A percentile compares a stretch with the other conserved stretches of the same genome.
Conservation (phyloP, 2,329 filamentous ascomycete genomes). For the Penicillium decumbens region DNA sequence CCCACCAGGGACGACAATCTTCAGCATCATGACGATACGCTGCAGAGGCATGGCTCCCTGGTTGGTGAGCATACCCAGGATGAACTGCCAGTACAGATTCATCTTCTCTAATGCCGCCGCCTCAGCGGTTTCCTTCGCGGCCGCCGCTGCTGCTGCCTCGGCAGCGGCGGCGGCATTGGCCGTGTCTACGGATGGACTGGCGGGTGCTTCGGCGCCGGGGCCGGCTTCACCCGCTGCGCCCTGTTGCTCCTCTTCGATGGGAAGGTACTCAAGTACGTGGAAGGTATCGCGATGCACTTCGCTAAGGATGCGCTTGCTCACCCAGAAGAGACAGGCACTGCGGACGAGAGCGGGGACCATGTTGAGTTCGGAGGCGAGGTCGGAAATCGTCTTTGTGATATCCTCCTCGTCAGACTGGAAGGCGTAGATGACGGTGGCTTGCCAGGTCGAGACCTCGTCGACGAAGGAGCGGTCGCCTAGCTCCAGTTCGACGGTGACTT, state of each 20-base stretch:
- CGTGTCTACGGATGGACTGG: constrained; percentile 24
- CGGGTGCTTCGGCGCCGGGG: constrained; percentile 13
- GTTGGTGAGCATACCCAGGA: constrained; percentile 92
- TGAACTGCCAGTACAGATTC: constrained; percentile 83
- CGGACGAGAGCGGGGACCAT: constrained; percentile 57
- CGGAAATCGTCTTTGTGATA: constrained; percentile 38
- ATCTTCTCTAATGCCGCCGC: constrained; percentile 64
- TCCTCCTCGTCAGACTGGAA: constrained; percentile 56
- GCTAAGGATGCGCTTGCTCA: constrained; percentile 52
- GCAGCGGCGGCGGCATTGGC: constrained; percentile 38
- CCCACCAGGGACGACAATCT: constrained; percentile 80
- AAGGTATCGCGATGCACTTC: constrained; percentile 50
- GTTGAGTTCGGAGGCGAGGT: constrained; percentile 48
- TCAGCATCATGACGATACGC: constrained; percentile 90
- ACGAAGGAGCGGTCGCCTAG: constrained; percentile 72
- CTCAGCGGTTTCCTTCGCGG: constrained; percentile 45
- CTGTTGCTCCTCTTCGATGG: constrained; percentile 28
- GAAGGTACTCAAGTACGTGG: constrained; percentile 54
- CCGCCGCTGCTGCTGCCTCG: constrained; percentile 39
- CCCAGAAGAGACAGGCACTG: constrained; percentile 59
- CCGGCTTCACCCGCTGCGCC: constrained; percentile 16
- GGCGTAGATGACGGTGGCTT: constrained; percentile 80
- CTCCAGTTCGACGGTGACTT: constrained; percentile 74
- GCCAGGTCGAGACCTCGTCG: constrained; percentile 72
- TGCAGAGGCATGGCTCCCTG: constrained; percentile 75